phyloP scores from a whole-genome alignment of 1,284 basidiomycete species.

The Leccinum subrobustum region DNA sequence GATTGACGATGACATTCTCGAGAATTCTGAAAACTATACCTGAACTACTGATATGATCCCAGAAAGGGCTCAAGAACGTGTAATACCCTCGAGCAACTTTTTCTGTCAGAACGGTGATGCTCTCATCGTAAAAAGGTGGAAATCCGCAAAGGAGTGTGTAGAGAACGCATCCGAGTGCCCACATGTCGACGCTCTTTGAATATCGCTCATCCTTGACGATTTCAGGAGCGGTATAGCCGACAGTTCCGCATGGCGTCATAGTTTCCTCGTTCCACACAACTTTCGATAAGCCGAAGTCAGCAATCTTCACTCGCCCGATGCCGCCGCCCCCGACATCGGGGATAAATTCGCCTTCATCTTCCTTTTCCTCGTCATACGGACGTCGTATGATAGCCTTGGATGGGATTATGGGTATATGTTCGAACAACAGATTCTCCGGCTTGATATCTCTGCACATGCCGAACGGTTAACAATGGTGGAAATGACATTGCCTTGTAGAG shows the following conservation, averaged over 20 bases:
- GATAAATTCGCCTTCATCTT: slow-evolving; percentile 96
- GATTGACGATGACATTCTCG: neutral
- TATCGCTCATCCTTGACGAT: slow-evolving; percentile 99
- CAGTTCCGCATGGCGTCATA: slow-evolving; percentile 98
- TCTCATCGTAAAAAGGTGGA: slow-evolving; percentile 99
- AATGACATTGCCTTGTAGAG: neutral
- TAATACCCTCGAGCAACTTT: slow-evolving; percentile 98
- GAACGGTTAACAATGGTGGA: neutral
- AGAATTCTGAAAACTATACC: slow-evolving; percentile 45
- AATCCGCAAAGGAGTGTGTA: slow-evolving; percentile 99
- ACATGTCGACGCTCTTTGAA: slow-evolving; percentile 99
- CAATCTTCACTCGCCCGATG: slow-evolving; percentile 98
- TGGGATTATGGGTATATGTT: slow-evolving; percentile 90
- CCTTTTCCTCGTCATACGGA: slow-evolving; percentile 98
- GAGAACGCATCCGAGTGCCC: slow-evolving; percentile 97
- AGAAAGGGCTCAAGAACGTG: slow-evolving; percentile 99
- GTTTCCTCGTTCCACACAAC: slow-evolving; percentile 99
- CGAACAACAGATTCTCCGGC: slow-evolving; percentile 96
- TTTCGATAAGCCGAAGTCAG: slow-evolving; percentile 98
- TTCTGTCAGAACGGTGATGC: slow-evolving; percentile 96
- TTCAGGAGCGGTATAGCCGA: slow-evolving; percentile 98
- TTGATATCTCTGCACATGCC: slow-evolving; percentile 75
- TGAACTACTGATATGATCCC: slow-evolving; percentile 91
- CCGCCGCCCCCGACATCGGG: slow-evolving; percentile 93
- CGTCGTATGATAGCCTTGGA: slow-evolving; percentile 76